Conservation (phyloP, 805 yeast genomes). For the Pichia cabralensis region DNA sequence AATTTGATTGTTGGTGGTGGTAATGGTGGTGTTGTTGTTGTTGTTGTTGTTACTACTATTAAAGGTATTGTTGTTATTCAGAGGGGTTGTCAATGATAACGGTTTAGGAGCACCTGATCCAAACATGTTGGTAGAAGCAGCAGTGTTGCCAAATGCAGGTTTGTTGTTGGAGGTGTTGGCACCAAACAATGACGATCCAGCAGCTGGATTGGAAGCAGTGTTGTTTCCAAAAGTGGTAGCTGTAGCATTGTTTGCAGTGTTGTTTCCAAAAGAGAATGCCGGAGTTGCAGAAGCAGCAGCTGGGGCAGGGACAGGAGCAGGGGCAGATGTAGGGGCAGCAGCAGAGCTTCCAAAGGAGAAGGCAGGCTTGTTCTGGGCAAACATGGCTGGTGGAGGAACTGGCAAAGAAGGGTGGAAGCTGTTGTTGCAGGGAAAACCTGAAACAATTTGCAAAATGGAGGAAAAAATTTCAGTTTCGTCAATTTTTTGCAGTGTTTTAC, state of each 20-base stretch:
- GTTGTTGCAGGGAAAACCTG: too few relatives aligned
- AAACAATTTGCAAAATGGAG: too few relatives aligned
- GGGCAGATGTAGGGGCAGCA: slow-evolving; percentile 7
- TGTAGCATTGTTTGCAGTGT: slow-evolving; percentile 9
- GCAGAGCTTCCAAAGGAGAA: slow-evolving; percentile 10
- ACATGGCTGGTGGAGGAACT: slow-evolving; percentile 1
- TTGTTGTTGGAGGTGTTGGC: slow-evolving; percentile 10
- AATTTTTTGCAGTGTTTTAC: too few relatives aligned
- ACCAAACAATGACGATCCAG: slow-evolving; percentile 9
- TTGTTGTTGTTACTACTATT: slow-evolving; percentile 8
- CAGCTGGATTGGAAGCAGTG: slow-evolving; percentile 3
- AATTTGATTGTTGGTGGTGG: slow-evolving; percentile 2
- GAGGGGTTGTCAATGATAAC: too few relatives aligned
- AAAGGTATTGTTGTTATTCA: too few relatives aligned
- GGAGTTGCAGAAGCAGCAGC: slow-evolving; percentile 5
- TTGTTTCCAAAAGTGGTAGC: background rate
- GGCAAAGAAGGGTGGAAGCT: background rate
- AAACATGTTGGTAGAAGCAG: too few relatives aligned
- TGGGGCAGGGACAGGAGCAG: slow-evolving; percentile 8
- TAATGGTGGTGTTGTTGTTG: slow-evolving; percentile 9
- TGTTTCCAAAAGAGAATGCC: slow-evolving; percentile 6
- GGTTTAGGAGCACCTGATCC: too few relatives aligned
- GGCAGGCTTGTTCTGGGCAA: too few relatives aligned
- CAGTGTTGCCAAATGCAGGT: slow-evolving; percentile 10
- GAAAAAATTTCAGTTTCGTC: too few relatives aligned